Evolutionary conservation across 2,329 filamentous ascomycete genomes (phyloP), one percentile per base, ranked within the genome.

Genomic region (Fusarium scirpi): DNA sequence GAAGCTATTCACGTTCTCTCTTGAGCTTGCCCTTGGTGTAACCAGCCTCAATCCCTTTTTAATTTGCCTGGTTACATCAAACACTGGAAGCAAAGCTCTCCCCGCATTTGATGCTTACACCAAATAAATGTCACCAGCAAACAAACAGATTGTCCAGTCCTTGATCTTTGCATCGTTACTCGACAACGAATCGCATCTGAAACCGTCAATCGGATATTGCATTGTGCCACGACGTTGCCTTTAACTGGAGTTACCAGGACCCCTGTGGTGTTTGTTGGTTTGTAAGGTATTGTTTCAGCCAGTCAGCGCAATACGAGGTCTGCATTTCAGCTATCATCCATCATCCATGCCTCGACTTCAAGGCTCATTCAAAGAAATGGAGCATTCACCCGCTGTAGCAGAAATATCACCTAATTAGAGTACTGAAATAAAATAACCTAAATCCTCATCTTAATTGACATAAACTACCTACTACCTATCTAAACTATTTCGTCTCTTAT

Each of bases 61-160:
- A 46, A 65, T 44, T 22, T 59, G 46, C 44, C 48, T 66, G 48
- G 63, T 66, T 66, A 66, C 63, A 66, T 66, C 62, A 52, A 46
- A 58, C 13, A 38, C 34, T 38, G 34, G 11, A 65, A 51, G 46
- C 53, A 59, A 40, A 56, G n/a, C 20, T 56, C 30, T 32, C 59
- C 62, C 55, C 61, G 58, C 58, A 63, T 27, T n/a, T 15, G 9
- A 40, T 52, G 27, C 45, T 29, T 44, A 30, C 32, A 24, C 18
- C 20, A 65, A 53, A 15, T 34, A 44, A 49, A 65, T 67, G 55
- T 51, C 48, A 62, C 62, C 45, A 56, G 29, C 43, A 61, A 46
- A 34, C 18, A 27, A 25, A 38, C 22, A 18, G 16, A 13, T 45
- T 29, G 29, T 38, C 24, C 41, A 20, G 25, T 27, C 24, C 27